Percentiles rank a stretch among this genome's conserved stretches.
These are phyloP conservation scores for Triticum turgidum DNA, from an alignment of 176 grass and related monocot genomes.

Conservation along the genomic window DNA sequence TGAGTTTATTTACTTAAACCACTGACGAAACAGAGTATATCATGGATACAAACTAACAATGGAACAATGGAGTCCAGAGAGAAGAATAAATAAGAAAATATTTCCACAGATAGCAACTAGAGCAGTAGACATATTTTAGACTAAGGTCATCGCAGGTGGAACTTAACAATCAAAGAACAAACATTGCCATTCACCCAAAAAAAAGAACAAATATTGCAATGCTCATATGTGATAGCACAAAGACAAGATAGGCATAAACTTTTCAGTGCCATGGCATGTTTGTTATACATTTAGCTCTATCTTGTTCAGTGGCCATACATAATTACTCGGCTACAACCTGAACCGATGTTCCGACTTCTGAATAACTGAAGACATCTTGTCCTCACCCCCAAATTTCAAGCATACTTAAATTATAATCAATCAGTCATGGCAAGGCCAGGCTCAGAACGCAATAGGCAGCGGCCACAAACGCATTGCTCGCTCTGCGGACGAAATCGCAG, in stretches of 20 bases:
- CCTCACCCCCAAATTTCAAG: background rate
- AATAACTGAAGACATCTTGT: background rate
- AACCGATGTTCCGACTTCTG: background rate
- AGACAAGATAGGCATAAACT: background rate
- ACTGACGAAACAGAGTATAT: background rate
- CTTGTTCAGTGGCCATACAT: background rate
- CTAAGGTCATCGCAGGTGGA: background rate
- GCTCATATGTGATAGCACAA: background rate
- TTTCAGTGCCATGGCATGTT: background rate
- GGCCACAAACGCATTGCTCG: slow-evolving; percentile 28
- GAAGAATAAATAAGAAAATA: background rate
- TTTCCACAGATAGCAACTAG: background rate
- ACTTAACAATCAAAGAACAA: background rate
- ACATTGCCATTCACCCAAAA: background rate
- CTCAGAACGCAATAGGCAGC: background rate
- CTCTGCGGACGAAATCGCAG: background rate
- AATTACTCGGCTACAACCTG: background rate
- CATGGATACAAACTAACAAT: background rate
- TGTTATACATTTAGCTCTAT: background rate
- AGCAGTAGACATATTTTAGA: background rate
- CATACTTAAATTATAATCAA: background rate
- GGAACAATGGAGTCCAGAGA: background rate
- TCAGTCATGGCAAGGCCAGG: background rate
- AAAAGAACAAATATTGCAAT: background rate
- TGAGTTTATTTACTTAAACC: background rate